These are phyloP conservation scores for Fusarium pseudocircinatum DNA, from an alignment of 2,329 filamentous ascomycete genomes.

Conservation along the genomic window DNA sequence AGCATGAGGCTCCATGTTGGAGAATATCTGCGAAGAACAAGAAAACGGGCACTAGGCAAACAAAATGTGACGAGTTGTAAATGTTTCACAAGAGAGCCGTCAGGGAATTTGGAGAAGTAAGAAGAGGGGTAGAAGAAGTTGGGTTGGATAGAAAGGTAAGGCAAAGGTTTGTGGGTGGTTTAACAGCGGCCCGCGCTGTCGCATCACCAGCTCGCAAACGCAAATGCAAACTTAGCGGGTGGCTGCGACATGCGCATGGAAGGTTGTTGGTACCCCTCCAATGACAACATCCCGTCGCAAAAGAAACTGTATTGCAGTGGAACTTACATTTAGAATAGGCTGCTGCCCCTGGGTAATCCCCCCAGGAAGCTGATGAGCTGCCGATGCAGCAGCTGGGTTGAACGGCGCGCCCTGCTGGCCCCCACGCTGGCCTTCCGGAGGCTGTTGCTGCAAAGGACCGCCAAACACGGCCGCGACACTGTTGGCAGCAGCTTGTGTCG, in stretches of 20 bases:
- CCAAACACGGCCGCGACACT: constrained; percentile 74
- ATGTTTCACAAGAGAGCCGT: background rate
- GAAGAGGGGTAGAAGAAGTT: constrained; percentile 2
- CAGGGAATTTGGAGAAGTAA: background rate
- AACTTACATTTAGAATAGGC: constrained; percentile 62
- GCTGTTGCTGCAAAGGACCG: constrained; percentile 72
- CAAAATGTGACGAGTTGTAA: background rate
- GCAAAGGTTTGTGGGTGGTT: constrained; percentile 24
- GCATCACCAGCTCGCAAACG: constrained; percentile 26
- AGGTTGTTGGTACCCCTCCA: constrained; percentile 5
- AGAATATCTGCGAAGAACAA: background rate
- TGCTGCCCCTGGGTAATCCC: constrained; percentile 55
- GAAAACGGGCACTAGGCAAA: background rate
- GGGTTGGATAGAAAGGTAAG: background rate
- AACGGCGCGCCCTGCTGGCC: constrained; percentile 55
- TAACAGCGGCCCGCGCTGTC: constrained; percentile 12
- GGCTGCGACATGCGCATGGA: constrained; percentile 23
- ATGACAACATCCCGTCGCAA: background rate
- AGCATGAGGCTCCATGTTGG: constrained; percentile 13
- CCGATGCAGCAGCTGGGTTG: constrained; percentile 55
- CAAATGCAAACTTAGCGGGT: constrained; percentile 19
- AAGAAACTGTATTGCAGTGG: constrained; percentile 9
- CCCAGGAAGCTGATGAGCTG: constrained; percentile 51
- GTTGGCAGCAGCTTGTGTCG: constrained; percentile 66
- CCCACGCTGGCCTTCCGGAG: constrained; percentile 70